phyloP scores from a whole-genome alignment of 2,329 filamentous ascomycete genomes.

The Sarocladium oryzae region DNA sequence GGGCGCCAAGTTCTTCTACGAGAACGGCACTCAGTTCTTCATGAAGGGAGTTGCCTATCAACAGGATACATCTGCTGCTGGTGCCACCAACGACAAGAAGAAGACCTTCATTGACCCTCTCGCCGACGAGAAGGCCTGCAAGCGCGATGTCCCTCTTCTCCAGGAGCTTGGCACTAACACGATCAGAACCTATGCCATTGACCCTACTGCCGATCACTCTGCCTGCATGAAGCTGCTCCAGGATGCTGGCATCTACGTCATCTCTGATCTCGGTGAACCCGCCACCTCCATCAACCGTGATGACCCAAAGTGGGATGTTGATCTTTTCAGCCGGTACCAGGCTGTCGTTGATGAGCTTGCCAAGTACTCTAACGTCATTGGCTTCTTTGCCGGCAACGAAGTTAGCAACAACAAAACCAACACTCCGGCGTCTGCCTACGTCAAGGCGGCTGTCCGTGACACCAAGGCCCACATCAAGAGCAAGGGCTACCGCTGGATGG shows the following conservation, averaged over 20 bases:
- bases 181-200: slow-evolving; percentile 90
- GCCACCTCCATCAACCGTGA: slow-evolving; percentile 78
- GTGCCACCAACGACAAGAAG: slow-evolving; percentile 37
- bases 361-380: slow-evolving; percentile 84
- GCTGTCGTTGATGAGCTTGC: slow-evolving; percentile 73
- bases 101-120: slow-evolving; percentile 75
- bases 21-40: slow-evolving; percentile 63
- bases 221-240: slow-evolving; percentile 79
- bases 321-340: slow-evolving; percentile 75
- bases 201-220: slow-evolving; percentile 71
- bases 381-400: slow-evolving; percentile 98
- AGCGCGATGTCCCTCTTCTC: slow-evolving; percentile 80
- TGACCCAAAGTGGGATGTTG: slow-evolving; percentile 69
- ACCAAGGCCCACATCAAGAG: slow-evolving; percentile 88
- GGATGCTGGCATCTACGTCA: slow-evolving; percentile 86
- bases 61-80: slow-evolving; percentile 60
- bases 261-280: slow-evolving; percentile 85
- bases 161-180: slow-evolving; percentile 77
- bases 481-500: slow-evolving; percentile 71
- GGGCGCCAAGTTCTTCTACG: slow-evolving; percentile 85
- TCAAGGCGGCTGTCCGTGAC: slow-evolving; percentile 96
- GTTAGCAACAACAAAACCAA: slow-evolving; percentile 86
- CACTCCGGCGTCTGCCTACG: slow-evolving; percentile 84
- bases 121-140: slow-evolving; percentile 62
- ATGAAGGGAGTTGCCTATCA: slow-evolving; percentile 96